A percentile compares a stretch with the other conserved stretches of the same genome.
Evolutionary conservation across 768 basidiomycete species (phyloP).

Genomic region (Naganishia vaughanmartiniae): DNA sequence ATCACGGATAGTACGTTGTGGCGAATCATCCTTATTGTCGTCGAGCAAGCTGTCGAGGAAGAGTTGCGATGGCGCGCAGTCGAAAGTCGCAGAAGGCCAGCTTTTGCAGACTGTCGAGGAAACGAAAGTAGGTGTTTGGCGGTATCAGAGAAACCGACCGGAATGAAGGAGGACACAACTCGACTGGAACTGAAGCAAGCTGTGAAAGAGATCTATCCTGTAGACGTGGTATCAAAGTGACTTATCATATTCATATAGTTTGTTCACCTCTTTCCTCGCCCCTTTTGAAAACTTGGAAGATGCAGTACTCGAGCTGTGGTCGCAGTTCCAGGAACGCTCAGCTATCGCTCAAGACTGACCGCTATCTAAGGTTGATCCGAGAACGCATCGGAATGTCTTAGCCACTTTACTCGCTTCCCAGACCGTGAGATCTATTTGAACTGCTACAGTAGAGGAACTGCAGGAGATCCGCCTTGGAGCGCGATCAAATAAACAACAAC

Average conservation of each 20-base stretch:
- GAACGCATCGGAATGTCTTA: not conserved
- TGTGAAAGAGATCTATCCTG: not conserved
- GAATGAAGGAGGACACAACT: not conserved
- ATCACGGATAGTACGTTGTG: not conserved
- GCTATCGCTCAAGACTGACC: not conserved
- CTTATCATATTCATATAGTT: not conserved
- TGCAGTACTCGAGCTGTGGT: not conserved
- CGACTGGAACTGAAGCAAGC: not conserved
- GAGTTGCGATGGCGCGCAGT: not conserved
- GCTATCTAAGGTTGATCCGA: not conserved
- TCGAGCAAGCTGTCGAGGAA: not conserved
- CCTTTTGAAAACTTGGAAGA: not conserved
- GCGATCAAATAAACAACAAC: slow-evolving; percentile 4
- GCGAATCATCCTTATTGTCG: not conserved
- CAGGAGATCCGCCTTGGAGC: not conserved
- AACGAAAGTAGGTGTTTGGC: not conserved
- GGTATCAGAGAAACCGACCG: not conserved
- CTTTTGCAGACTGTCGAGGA: not conserved
- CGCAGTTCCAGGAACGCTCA: not conserved
- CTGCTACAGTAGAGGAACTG: no score
- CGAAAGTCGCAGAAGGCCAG: not conserved
- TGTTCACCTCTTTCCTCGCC: not conserved
- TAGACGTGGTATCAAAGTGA: not conserved
- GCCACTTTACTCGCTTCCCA: not conserved
- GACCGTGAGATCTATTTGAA: not conserved